These are phyloP conservation scores for Dothideomycetes sp. DNA, from an alignment of 2,329 filamentous ascomycete species.

Conservation along the genomic window DNA sequence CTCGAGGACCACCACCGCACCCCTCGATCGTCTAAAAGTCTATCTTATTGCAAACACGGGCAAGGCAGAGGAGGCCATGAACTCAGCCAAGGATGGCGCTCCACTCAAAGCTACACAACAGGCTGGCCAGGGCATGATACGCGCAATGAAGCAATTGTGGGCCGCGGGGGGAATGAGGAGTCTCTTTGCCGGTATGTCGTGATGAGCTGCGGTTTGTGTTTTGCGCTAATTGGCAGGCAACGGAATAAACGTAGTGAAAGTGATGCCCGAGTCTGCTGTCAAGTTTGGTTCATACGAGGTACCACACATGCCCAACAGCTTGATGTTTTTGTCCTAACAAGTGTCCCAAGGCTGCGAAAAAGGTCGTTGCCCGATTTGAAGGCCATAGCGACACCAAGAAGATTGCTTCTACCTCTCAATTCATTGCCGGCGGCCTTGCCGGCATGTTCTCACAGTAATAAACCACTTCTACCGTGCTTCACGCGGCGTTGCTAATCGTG, in stretches of 20 bases:
- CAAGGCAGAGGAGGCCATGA: conserved; percentile 46
- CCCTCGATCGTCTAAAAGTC: conserved; percentile 92
- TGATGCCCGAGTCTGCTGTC: conserved; percentile 97
- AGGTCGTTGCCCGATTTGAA: conserved; percentile 73
- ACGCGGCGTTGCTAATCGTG: conserved; percentile 18
- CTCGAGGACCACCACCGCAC: conserved; percentile 88
- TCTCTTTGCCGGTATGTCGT: conserved; percentile 78
- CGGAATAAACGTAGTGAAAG: conserved; percentile 90
- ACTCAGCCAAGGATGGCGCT: conserved; percentile 60
- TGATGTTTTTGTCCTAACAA: conserved; percentile 3
- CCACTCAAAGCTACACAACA: conserved; percentile 53
- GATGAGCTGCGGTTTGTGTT: conserved; percentile 11
- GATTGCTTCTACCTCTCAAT: conserved; percentile 78
- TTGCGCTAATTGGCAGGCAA: conserved; percentile 57
- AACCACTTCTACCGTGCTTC: too few relatives aligned
- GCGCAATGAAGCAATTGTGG: conserved; percentile 71
- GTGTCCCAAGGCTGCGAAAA: conserved; percentile 71
- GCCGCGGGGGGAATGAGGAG: conserved; percentile 75
- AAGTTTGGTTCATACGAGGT: conserved; percentile 95
- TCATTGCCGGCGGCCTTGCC: conserved; percentile 78
- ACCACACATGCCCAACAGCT: conserved; percentile 14
- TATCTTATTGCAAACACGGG: conserved; percentile 89
- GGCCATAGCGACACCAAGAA: conserved; percentile 71
- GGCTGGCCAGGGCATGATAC: conserved; percentile 56
- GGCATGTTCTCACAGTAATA: conserved; percentile 96